Percentiles rank a stretch among this genome's conserved stretches.
phyloP scores from a whole-genome alignment of 371 early-diverging fungal genomes.

The Umbelopsis sp. region DNA sequence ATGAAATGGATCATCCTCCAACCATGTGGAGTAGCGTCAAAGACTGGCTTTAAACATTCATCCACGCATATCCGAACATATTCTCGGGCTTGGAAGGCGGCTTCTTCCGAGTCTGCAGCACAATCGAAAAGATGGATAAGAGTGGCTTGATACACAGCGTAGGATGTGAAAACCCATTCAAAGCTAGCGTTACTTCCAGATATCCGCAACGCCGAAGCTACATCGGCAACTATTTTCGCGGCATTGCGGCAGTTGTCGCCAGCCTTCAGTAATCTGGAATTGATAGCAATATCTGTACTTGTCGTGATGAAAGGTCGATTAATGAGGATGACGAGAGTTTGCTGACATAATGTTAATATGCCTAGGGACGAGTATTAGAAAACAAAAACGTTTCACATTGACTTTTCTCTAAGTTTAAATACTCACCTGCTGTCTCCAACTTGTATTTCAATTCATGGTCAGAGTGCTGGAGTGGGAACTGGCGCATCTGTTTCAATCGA shows the following conservation, averaged over 20 bases:
- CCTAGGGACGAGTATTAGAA: slow-evolving; percentile 31
- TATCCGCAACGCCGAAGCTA: slow-evolving; percentile 32
- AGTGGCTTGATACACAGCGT: slow-evolving; percentile 46
- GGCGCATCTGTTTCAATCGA: slow-evolving; percentile 24
- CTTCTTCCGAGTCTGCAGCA: slow-evolving; percentile 31
- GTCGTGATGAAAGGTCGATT: slow-evolving; percentile 53
- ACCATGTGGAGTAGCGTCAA: slow-evolving; percentile 35
- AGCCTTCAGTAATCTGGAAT: slow-evolving; percentile 30
- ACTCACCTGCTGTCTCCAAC: slow-evolving; percentile 18
- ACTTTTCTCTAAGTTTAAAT: background rate
- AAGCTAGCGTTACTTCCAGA: slow-evolving; percentile 15
- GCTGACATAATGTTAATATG: slow-evolving; percentile 51
- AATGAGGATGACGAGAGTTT: slow-evolving; percentile 48
- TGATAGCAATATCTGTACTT: slow-evolving; percentile 23
- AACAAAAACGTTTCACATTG: background rate
- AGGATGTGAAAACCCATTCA: slow-evolving; percentile 24
- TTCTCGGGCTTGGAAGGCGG: slow-evolving; percentile 32
- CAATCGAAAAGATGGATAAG: slow-evolving; percentile 49
- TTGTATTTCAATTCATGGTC: slow-evolving; percentile 16
- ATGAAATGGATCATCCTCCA: slow-evolving; percentile 4
- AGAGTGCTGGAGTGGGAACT: background rate
- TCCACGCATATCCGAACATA: slow-evolving; percentile 38
- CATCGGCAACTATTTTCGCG: slow-evolving; percentile 52
- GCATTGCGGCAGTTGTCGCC: slow-evolving; percentile 47
- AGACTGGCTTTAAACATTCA: slow-evolving; percentile 38